Percentiles rank a stretch among this genome's conserved stretches.
These are phyloP conservation scores for Talaromyces ruber DNA, from an alignment of 495 filamentous ascomycete species.

Conservation along the genomic window DNA sequence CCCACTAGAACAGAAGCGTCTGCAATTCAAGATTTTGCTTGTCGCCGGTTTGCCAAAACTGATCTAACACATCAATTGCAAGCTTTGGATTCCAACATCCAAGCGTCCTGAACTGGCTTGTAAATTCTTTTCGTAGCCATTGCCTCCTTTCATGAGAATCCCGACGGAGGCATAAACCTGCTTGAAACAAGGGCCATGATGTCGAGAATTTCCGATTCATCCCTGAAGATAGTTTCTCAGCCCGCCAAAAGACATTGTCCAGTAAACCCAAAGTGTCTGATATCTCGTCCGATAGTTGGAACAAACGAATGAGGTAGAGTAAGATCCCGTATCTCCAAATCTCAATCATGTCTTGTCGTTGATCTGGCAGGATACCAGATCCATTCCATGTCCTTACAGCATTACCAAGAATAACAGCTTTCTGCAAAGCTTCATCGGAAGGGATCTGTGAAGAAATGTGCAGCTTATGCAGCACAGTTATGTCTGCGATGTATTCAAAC, in stretches of 20 bases:
- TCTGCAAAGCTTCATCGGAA: neutral
- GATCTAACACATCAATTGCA: neutral
- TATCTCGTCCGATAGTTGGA: neutral
- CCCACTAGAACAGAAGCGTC: neutral
- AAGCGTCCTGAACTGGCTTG: neutral
- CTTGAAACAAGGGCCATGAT: neutral
- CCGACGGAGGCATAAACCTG: neutral
- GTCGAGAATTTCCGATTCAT: neutral
- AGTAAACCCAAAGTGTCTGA: neutral
- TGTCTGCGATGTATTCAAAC: neutral
- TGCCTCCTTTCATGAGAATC: neutral
- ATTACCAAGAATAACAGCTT: neutral
- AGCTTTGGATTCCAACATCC: neutral
- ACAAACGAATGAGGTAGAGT: neutral
- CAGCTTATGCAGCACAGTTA: neutral
- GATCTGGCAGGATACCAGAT: neutral
- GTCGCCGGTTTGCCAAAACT: neutral
- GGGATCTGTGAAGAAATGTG: neutral
- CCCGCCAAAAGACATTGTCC: neutral
- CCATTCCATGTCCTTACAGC: neutral
- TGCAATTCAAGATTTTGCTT: neutral
- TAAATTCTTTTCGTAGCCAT: neutral
- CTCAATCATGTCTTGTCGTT: neutral
- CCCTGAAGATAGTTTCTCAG: neutral
- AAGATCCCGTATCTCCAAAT: neutral